These are phyloP conservation scores for Volutella citrinella DNA, from an alignment of 2,329 filamentous ascomycete species.

Conservation along the genomic window DNA sequence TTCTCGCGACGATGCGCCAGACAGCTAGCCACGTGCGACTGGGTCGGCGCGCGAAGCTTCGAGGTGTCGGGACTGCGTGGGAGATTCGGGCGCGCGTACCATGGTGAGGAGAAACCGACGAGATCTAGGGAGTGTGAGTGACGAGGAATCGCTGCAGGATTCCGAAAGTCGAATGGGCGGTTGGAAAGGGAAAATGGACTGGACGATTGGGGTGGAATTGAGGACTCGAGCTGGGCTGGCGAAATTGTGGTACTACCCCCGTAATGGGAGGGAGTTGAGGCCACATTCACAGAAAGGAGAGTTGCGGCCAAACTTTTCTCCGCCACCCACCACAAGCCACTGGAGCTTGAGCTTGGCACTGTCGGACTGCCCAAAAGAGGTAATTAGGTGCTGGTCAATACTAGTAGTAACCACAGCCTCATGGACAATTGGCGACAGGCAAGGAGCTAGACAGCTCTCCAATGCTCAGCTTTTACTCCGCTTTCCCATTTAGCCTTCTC, in stretches of 20 bases:
- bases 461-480: too few relatives aligned
- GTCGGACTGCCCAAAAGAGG: too few relatives aligned
- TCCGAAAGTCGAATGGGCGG: constrained; percentile 23
- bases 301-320: constrained; percentile 32
- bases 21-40: constrained; percentile 20
- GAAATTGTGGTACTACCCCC: constrained; percentile 26
- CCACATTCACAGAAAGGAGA: constrained; percentile 40
- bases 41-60: neutral
- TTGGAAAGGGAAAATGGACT: constrained; percentile 18
- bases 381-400: too few relatives aligned
- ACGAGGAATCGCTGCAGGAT: constrained; percentile 34
- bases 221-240: constrained; percentile 21
- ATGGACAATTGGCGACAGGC: too few relatives aligned
- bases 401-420: too few relatives aligned
- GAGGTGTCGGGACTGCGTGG: too few relatives aligned
- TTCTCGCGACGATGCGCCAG: constrained; percentile 20
- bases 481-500: too few relatives aligned
- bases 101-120: constrained; percentile 23
- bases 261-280: constrained; percentile 36
- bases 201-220: constrained; percentile 20
- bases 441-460: too few relatives aligned
- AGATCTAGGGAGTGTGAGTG: constrained; percentile 15
- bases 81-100: too few relatives aligned
- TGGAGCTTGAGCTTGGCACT: too few relatives aligned
- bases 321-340: too few relatives aligned